Evolutionary conservation across 345 rosid species (phyloP), one percentile per base, ranked within the genome.

Genomic region (Euphorbia pulcherrima): DNA sequence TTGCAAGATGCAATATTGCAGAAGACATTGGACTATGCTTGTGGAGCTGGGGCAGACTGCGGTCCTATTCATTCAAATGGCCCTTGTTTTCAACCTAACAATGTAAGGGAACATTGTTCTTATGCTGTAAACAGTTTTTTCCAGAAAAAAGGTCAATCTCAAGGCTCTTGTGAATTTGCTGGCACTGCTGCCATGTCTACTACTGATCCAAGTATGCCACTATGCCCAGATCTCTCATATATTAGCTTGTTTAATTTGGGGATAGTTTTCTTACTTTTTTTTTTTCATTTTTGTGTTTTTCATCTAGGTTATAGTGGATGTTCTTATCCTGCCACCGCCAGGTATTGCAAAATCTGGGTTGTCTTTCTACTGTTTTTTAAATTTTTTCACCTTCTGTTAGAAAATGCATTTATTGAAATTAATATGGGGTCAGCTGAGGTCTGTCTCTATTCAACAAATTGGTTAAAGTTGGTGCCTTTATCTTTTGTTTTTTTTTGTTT

Each of bases 41-140:
- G 99, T 76, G 95, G 99, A 26, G 86, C 89, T 65, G 99, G 99
- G 16, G 97, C 99, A 30, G 99, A 94, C 74, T 94, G 99, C 74
- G 65, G 37, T 66, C 96, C 95, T 27, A 63, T 73, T 74, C 86
- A 84, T 65, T 63, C 78, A 57, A 86, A 69, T 26, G 90, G 86
- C 8, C 65, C 82, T 54, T 94, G 99, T 68, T 94, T 67, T 75
- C 74, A 76, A 54, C 97, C 99, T 57, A 87, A 89, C 86, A 83
- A 77, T 27, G 90, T 91, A 41, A 84, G 74, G 72, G 75, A 92
- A 47, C 98, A 93, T 61, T 94, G 97, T 76, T 80, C 57, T 69
- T 92, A 84, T 75, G 98, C 97, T 41, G 97, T 87, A 62, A 94
- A 94, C 78, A 94, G 97, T 84, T 94, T 71, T 74, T 94, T 77